phyloP scores from a whole-genome alignment of 768 basidiomycete genomes.

The Tephrocybe sp. region DNA sequence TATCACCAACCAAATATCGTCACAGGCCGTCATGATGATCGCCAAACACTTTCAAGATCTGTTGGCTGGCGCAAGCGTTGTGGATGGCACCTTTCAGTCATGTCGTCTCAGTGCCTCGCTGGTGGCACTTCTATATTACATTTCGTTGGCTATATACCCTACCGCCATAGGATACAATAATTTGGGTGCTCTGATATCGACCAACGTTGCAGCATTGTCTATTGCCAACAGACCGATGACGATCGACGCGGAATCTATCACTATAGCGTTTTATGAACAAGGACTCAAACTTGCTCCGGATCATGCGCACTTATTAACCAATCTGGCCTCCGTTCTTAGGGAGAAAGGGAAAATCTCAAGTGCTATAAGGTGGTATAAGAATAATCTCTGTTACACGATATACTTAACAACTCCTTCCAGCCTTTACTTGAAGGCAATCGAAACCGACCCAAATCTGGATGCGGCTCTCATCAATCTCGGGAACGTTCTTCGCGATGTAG shows the following conservation, averaged over 20 bases:
- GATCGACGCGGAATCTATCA: not conserved
- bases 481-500: not conserved
- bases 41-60: not conserved
- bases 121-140: not conserved
- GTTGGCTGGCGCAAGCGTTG: not conserved
- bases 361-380: not conserved
- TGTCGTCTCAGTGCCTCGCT: not conserved
- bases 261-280: not conserved
- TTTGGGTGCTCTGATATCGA: not conserved
- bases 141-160: not conserved
- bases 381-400: no score
- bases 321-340: not conserved
- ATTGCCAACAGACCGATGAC: not conserved
- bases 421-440: not conserved
- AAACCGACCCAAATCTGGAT: not conserved
- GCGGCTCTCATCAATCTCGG: not conserved
- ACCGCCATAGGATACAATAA: conserved; percentile 1
- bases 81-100: not conserved
- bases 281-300: not conserved
- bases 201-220: not conserved
- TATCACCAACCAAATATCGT: not conserved
- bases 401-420: not conserved
- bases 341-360: not conserved
- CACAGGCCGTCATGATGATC: not conserved
- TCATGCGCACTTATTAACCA: not conserved